Base-by-base conservation (phyloP, 1,284 basidiomycete genomes). In the Xerocomus nothofagi region DNA sequence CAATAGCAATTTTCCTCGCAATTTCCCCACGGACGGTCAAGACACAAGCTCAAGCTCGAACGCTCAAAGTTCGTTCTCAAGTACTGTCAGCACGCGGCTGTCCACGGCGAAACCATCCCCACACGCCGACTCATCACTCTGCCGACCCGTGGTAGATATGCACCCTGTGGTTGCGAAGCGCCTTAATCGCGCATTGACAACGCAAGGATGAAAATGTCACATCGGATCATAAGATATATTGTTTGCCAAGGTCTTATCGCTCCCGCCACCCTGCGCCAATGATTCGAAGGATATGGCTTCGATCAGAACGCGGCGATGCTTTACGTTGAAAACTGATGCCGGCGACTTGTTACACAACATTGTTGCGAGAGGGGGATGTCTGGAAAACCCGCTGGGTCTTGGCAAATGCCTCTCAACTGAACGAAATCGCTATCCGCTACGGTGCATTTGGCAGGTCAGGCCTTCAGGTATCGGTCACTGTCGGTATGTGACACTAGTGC, bases 1-100 rank as follows among this genome's bases (percentile, higher is more conserved):
- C 48, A 57, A 47, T 53, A 9, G 58, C 56, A 44, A 30, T 45
- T 49, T 47, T 31, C 7, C 27, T 34, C 54, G 14, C 27, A 27
- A 9, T 43, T 33, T 36, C 17, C 18, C n/a, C 36, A 41, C 27
- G 30, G n/a, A 4, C 17, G 6, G 31, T 10, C 24, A 41, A n/a
- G n/a, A n/a, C n/a, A n/a, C n/a, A n/a, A n/a, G n/a, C n/a, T n/a
- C n/a, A n/a, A n/a, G n/a, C n/a, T n/a, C n/a, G n/a, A n/a, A n/a
- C n/a, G n/a, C n/a, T n/a, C 14, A 29, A 47, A 14, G 33, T 26
- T 20, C 12, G 15, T 33, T 56, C 53, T 34, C 42, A n/a, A n/a
- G n/a, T n/a, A 24, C 23, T 24, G 23, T 24, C 26, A 27, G 23
- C 26, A 20, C 4, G 15, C n/a, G n/a, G n/a, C 15, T 23, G 32